A percentile compares a stretch with the other conserved stretches of the same genome.
Conservation (phyloP, 768 basidiomycete genomes). For the Termitomyces sp. region DNA sequence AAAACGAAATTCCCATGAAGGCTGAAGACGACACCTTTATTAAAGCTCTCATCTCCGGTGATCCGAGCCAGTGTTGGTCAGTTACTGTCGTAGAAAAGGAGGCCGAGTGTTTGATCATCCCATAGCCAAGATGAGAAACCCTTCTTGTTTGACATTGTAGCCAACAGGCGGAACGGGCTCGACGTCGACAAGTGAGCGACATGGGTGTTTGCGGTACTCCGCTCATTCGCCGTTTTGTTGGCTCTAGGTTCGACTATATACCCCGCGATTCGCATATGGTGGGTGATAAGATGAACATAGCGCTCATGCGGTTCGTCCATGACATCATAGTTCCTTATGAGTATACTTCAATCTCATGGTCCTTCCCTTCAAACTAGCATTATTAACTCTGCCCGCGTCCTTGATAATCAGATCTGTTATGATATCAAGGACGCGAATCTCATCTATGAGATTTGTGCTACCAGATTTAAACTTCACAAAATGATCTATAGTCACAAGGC, state of each 20-base stretch:
- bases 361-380: constrained; percentile 35
- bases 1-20: constrained; percentile 46
- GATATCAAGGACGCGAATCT: constrained; percentile 77
- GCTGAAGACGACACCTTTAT: constrained; percentile 52
- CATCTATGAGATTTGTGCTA: constrained; percentile 68
- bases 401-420: constrained; percentile 73
- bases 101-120: not conserved
- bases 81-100: not conserved
- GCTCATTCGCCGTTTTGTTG: not conserved
- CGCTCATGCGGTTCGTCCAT: constrained; percentile 36
- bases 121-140: constrained; percentile 49
- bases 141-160: constrained; percentile 82
- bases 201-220: not conserved
- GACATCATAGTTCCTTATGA: not conserved
- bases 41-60: constrained; percentile 76
- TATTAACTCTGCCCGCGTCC: constrained; percentile 68
- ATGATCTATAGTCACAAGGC: constrained; percentile 81
- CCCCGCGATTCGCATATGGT: constrained; percentile 68
- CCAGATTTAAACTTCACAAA: constrained; percentile 78
- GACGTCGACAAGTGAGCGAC: constrained; percentile 76
- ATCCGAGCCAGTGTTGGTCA: constrained; percentile 33
- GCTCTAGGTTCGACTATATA: constrained; percentile 73
- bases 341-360: not conserved
- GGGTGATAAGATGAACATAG: constrained; percentile 55
- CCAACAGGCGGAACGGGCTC: constrained; percentile 75